Conservation (phyloP, 805 yeast genomes). For the Ogataea ramenticola region DNA sequence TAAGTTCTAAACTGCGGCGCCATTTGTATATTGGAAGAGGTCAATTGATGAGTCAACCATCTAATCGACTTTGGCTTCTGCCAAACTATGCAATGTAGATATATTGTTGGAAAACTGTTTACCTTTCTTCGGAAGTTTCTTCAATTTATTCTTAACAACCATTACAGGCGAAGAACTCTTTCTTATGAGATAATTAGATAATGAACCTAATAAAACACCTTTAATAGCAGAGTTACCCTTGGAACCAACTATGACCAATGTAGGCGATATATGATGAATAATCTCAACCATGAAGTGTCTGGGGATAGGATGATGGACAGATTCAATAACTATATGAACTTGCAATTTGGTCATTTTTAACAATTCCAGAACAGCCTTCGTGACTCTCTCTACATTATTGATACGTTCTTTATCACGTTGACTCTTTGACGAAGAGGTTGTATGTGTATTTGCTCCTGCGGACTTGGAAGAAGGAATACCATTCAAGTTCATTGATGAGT, state of each 20-base stretch:
- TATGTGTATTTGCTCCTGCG: neutral
- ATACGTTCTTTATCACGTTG: conserved; percentile 32
- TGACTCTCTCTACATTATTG: conserved; percentile 35
- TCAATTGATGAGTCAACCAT: neutral
- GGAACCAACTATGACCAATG: conserved; percentile 69
- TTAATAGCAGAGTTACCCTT: conserved; percentile 65
- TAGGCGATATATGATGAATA: conserved; percentile 65
- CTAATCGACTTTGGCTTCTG: conserved; percentile 34
- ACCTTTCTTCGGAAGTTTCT: conserved; percentile 53
- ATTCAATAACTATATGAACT: conserved; percentile 66
- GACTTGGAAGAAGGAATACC: conserved; percentile 22
- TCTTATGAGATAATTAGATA: conserved; percentile 66
- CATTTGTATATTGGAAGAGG: too few relatives aligned
- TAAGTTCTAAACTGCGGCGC: too few relatives aligned
- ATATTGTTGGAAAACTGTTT: conserved; percentile 50
- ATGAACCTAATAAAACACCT: conserved; percentile 67
- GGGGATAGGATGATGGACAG: conserved; percentile 70
- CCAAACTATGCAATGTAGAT: conserved; percentile 37
- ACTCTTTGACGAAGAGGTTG: conserved; percentile 1
- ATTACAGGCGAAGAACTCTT: conserved; percentile 69
- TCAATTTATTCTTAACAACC: conserved; percentile 70
- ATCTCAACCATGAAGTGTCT: conserved; percentile 63
- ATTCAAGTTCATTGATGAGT: conserved; percentile 27
- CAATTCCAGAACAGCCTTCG: conserved; percentile 33
- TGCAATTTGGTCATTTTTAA: conserved; percentile 62